A percentile compares a stretch with the other conserved stretches of the same genome.
These are phyloP conservation scores for Euphrasia arctica DNA, from an alignment of 305 asterid species.

Conservation along the genomic window DNA sequence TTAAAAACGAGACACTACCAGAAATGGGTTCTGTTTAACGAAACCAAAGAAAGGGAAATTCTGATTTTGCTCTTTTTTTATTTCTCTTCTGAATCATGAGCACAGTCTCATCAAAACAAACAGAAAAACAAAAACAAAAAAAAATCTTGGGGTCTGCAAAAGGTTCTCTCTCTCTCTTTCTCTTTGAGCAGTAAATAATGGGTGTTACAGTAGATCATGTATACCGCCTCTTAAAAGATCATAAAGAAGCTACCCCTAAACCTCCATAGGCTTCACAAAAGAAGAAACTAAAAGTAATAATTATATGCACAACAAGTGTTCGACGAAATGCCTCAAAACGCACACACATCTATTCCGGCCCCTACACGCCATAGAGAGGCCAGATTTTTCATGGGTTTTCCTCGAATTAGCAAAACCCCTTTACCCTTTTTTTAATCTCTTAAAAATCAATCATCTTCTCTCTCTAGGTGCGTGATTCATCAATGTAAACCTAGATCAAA, in stretches of 20 bases:
- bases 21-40: slow-evolving; percentile 14
- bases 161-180: not conserved
- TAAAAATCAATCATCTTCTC: not conserved
- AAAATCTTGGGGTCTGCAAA: slow-evolving; percentile 17
- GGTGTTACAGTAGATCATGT: slow-evolving; percentile 19
- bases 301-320: not conserved
- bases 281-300: not conserved
- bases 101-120: slow-evolving; percentile 28
- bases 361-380: not conserved
- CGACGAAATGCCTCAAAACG: not conserved
- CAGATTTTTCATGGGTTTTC: not conserved
- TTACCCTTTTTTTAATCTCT: not conserved
- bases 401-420: not conserved
- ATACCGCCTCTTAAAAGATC: slow-evolving; percentile 10
- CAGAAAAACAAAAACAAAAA: too few species aligned
- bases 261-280: slow-evolving; percentile 10
- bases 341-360: not conserved
- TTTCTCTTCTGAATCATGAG: slow-evolving; percentile 21
- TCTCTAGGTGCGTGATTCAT: too few species aligned
- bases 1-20: not conserved
- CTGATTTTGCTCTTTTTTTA: not conserved
- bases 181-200: slow-evolving; percentile 16
- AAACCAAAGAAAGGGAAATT: slow-evolving; percentile 23
- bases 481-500: slow-evolving; percentile 19
- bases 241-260: slow-evolving; percentile 22